phyloP scores from a whole-genome alignment of 169 alveolate genomes.

The Babesia bigemina region DNA sequence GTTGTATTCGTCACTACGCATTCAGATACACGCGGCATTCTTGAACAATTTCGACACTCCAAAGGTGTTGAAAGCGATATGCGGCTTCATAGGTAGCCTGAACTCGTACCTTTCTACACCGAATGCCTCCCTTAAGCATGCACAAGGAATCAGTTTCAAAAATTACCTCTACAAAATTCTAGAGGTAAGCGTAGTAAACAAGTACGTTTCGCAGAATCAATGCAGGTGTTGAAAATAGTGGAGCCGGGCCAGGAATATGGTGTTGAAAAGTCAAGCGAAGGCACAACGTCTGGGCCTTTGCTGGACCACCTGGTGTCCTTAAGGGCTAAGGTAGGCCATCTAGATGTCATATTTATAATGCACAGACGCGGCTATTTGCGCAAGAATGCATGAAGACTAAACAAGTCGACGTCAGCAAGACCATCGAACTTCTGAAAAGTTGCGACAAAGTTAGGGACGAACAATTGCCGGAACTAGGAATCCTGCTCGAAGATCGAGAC shows the following conservation, averaged over 20 bases:
- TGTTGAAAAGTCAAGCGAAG: constrained; percentile 28
- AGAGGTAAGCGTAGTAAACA: constrained; percentile 26
- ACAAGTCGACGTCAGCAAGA: constrained; percentile 20
- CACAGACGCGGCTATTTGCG: constrained; percentile 60
- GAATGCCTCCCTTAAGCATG: constrained; percentile 19
- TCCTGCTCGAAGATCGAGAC: constrained; percentile 63
- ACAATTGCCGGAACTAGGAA: constrained; percentile 50
- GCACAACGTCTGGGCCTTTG: constrained; percentile 38
- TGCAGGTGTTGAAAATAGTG: constrained; percentile 57
- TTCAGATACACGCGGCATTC: constrained; percentile 79
- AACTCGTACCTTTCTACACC: constrained; percentile 70
- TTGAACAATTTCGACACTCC: constrained; percentile 90
- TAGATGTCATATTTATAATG: not conserved
- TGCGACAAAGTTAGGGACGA: constrained; percentile 64
- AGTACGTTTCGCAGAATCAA: not conserved
- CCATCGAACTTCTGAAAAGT: constrained; percentile 39
- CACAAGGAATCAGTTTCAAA: constrained; percentile 58
- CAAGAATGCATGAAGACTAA: constrained; percentile 44
- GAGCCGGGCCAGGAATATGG: constrained; percentile 71
- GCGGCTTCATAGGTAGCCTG: constrained; percentile 73
- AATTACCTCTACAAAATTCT: constrained; percentile 58
- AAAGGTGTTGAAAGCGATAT: constrained; percentile 76
- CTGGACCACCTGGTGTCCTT: constrained; percentile 40
- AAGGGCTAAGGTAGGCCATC: constrained; percentile 50
- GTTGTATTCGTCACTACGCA: not conserved